Base-by-base conservation (phyloP, 805 yeast species). In the Komagataella pastoris region DNA sequence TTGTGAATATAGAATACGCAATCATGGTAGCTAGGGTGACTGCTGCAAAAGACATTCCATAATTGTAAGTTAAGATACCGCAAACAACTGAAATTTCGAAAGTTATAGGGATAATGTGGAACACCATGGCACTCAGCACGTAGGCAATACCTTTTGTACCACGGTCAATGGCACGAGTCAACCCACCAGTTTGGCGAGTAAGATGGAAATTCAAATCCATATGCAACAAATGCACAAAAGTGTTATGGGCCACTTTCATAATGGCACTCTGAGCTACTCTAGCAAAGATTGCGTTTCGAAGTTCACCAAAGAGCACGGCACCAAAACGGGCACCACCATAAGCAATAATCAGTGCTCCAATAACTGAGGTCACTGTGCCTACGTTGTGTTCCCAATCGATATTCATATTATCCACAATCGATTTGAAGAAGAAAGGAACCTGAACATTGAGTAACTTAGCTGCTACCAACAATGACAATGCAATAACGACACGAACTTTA, bases 101-200 rank as follows among this genome's bases (percentile, higher is more conserved):
- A 3, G 95, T 76, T 46, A 91, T 85, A 7, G 99, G 99, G 40
- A 91, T 72, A 44, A 93, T 90, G 64, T 93, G 98, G 71, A 93
- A 91, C n/a, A 93, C 96, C 96, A 91, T 87, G 2, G 98, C 96
- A 44, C 87, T 81, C 48, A 93, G 71, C 4, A 93, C 97, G 59
- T 86, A 90, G 10, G 95, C 83, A 51, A 93, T 91, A 70, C 99
- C 99, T 60, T 93, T 91, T 1, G 98, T 91, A 65, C 99, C 99
- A 56, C 99, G 74, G 61, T 93, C 99, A 60, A 93, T 93, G 1
- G 98, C 98, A 55, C 99, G 74, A 0, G 97, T 91, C 40, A 93
- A 68, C 0, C 97, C 98, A 57, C 99, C 99, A 0, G 99, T 93
- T 65, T 93, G 98, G 58, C 90, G 75, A 8, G 91, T 76, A 46